Conservation (phyloP, 1,139 yeast species). For the Martiniozyma asiatica region DNA sequence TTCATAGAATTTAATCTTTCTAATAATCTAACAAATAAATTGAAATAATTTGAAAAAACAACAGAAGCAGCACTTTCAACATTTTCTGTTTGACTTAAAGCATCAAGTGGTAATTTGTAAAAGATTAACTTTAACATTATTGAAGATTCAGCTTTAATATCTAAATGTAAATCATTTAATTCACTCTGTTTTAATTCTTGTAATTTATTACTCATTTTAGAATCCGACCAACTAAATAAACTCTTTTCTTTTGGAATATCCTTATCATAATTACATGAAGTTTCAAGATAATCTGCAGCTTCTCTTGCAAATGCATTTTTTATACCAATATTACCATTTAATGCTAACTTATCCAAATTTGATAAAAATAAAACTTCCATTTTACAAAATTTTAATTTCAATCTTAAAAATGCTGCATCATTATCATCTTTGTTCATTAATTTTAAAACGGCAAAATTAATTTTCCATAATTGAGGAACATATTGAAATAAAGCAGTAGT, state of each 20-base stretch:
- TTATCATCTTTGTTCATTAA: constrained; percentile 21
- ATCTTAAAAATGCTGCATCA: constrained; percentile 26
- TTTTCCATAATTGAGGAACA: constrained; percentile 16
- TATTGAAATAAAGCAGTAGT: constrained; percentile 15
- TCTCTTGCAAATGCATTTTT: constrained; percentile 52
- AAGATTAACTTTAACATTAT: constrained; percentile 45
- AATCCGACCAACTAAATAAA: constrained; percentile 4
- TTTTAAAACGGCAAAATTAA: constrained; percentile 14
- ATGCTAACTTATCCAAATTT: constrained; percentile 27
- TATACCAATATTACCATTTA: constrained; percentile 43
- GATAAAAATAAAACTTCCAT: constrained; percentile 29
- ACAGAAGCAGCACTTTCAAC: constrained; percentile 38
- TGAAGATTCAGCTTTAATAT: constrained; percentile 57
- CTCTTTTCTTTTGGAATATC: constrained; percentile 2
- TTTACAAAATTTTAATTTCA: constrained; percentile 40
- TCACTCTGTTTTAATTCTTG: constrained; percentile 28
- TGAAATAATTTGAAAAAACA: constrained; percentile 61
- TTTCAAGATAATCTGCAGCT: constrained; percentile 59
- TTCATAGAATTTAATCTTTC: constrained; percentile 40
- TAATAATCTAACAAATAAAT: constrained; percentile 56
- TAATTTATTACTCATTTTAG: constrained; percentile 7
- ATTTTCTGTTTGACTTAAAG: constrained; percentile 27
- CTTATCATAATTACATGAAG: constrained; percentile 28
- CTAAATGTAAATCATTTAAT: constrained; percentile 43
- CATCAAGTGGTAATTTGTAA: constrained; percentile 45